A percentile compares a stretch with the other conserved stretches of the same genome.
These are phyloP conservation scores for Curvularia hawaiiensis DNA, from an alignment of 2,329 filamentous ascomycete genomes.

Conservation along the genomic window DNA sequence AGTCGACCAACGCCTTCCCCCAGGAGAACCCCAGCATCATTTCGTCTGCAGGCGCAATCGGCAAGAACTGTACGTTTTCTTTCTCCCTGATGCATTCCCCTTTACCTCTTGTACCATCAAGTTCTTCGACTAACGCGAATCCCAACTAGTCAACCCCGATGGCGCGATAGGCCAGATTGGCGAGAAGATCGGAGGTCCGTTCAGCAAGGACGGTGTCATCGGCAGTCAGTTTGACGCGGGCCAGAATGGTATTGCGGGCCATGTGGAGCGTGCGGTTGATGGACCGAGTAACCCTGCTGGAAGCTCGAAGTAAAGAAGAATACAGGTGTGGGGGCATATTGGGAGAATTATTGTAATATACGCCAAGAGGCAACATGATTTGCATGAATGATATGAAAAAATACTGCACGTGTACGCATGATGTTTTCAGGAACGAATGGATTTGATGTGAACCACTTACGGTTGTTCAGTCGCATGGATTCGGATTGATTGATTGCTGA, in stretches of 20 bases:
- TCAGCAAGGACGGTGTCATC: conserved; percentile 57
- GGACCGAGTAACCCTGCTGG: conserved; percentile 47
- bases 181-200: conserved; percentile 54
- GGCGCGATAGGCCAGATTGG: conserved; percentile 59
- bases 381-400: background rate
- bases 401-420: background rate
- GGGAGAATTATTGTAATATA: conserved; percentile 5
- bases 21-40: conserved; percentile 48
- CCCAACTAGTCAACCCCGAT: conserved; percentile 48
- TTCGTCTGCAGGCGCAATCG: conserved; percentile 58
- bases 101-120: background rate
- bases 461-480: background rate
- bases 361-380: conserved; percentile 7
- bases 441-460: background rate
- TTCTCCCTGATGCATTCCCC: too few relatives aligned
- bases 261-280: conserved; percentile 56
- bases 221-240: conserved; percentile 61
- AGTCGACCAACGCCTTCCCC: conserved; percentile 38
- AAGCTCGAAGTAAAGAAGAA: conserved; percentile 28
- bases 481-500: background rate
- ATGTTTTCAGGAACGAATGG: background rate
- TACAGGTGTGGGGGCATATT: background rate
- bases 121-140: background rate
- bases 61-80: conserved; percentile 53
- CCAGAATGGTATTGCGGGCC: conserved; percentile 59